phyloP scores from a whole-genome alignment of 805 yeast genomes.

The Kazachstania africana region DNA sequence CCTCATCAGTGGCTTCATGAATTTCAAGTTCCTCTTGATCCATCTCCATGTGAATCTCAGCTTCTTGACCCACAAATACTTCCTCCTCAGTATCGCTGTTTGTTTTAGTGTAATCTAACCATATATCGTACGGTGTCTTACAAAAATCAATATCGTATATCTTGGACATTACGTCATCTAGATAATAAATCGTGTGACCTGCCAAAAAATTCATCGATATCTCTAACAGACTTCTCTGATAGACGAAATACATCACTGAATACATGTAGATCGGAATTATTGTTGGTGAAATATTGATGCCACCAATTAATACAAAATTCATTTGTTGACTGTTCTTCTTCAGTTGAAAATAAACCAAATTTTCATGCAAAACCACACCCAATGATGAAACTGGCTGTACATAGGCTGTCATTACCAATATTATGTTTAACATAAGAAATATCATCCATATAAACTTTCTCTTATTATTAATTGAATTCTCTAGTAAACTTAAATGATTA shows the following conservation, averaged over 20 bases:
- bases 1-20: too few species aligned
- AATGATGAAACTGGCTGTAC: conserved; percentile 19
- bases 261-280: conserved; percentile 16
- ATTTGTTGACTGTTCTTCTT: conserved; percentile 11
- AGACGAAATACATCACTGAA: conserved; percentile 11
- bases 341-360: conserved; percentile 17
- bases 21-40: too few species aligned
- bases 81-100: too few species aligned
- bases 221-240: conserved; percentile 9
- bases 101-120: conserved; percentile 8
- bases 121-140: conserved; percentile 19
- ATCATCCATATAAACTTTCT: conserved; percentile 20
- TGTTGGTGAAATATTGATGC: conserved; percentile 12
- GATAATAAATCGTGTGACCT: conserved; percentile 19
- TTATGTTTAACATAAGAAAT: conserved; percentile 7
- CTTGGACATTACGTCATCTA: conserved; percentile 16
- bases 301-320: conserved; percentile 15
- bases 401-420: conserved; percentile 14
- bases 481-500: conserved; percentile 16
- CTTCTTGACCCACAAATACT: too few species aligned
- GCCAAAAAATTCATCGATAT: conserved; percentile 20
- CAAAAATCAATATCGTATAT: conserved; percentile 20
- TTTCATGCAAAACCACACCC: conserved; percentile 19
- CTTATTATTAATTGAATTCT: conserved; percentile 15
- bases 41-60: too few species aligned